phyloP scores from a whole-genome alignment of 768 basidiomycete genomes.

The Daedalea quercina region DNA sequence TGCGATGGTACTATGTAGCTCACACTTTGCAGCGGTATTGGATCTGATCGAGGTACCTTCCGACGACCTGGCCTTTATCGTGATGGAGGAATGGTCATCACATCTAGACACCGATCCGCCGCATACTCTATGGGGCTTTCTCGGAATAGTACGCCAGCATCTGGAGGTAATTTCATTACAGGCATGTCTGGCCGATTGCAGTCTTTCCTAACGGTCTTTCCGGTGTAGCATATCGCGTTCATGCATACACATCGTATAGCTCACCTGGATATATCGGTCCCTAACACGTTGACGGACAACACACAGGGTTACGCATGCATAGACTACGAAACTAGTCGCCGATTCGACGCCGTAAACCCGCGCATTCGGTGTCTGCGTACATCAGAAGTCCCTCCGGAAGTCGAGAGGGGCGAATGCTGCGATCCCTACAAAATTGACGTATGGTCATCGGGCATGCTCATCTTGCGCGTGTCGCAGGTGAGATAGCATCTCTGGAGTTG shows the following conservation, averaged over 20 bases:
- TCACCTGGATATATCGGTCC: conserved; percentile 67
- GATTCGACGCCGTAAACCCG: conserved; percentile 36
- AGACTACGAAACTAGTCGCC: conserved; percentile 64
- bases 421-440: conserved; percentile 71
- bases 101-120: conserved; percentile 47
- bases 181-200: neutral
- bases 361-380: conserved; percentile 40
- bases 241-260: conserved; percentile 62
- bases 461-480: conserved; percentile 63
- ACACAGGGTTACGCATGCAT: conserved; percentile 63
- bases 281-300: conserved; percentile 64
- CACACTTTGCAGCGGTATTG: conserved; percentile 45
- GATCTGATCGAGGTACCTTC: conserved; percentile 49
- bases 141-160: conserved; percentile 55
- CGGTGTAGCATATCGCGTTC: conserved; percentile 53
- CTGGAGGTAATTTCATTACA: conserved; percentile 45
- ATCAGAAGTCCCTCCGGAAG: conserved; percentile 69
- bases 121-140: conserved; percentile 44
- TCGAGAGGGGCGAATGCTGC: conserved; percentile 38
- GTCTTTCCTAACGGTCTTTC: neutral
- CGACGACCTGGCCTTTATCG: conserved; percentile 56
- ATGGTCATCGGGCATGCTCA: conserved; percentile 63
- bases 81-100: conserved; percentile 79
- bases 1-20: neutral
- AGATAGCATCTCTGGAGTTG: conserved; percentile 6